Evolutionary conservation across 2,329 filamentous ascomycete genomes (phyloP), one percentile per base, ranked within the genome.

Genomic region (Curvularia eragrostidis): DNA sequence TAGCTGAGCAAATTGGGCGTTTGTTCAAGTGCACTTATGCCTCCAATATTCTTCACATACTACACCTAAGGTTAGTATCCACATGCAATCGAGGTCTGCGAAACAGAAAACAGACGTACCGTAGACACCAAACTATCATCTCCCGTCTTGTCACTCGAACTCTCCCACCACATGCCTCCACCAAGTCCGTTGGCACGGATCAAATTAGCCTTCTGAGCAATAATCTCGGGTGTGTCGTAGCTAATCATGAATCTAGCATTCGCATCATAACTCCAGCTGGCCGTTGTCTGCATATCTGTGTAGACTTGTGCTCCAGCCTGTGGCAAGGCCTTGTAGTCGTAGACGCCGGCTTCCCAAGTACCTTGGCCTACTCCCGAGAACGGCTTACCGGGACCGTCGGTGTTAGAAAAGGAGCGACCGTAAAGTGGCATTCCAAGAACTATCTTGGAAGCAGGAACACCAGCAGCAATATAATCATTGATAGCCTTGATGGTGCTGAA

Each of bases 1-100:
- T 87, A 91, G 38, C 78, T 77, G 36, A 91, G 71, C 65, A 86
- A 85, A 64, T 91, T 91, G 18, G 80, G 67, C 49, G 76, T 79
- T 68, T 78, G 77, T 59, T 86, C 80, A 32, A 91, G 76, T 1
- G 68, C 75, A 3, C 65, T 64, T 0, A 77, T 72, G 0, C 87
- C 86, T 18, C 87, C 88, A 10, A 91, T 75, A 0, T 76, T 79
- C 30, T 84, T 80, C 1, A 90, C 85, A 15, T 69, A 76, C 72
- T 76, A 42, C 47, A 15, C 1, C 23, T 2, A 28, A 0, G 23
- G 47, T 69, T 26, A 67, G 62, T 21, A 34, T 10, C 8, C 24
- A 23, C 3, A 13, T 10, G 5, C 3, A n/a, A n/a, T n/a, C n/a
- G n/a, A n/a, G n/a, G n/a, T n/a, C n/a, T n/a, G n/a, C n/a, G n/a